Evolutionary conservation across 805 yeast genomes (phyloP).

Genomic region (Wickerhamomyces rabaulensis): DNA sequence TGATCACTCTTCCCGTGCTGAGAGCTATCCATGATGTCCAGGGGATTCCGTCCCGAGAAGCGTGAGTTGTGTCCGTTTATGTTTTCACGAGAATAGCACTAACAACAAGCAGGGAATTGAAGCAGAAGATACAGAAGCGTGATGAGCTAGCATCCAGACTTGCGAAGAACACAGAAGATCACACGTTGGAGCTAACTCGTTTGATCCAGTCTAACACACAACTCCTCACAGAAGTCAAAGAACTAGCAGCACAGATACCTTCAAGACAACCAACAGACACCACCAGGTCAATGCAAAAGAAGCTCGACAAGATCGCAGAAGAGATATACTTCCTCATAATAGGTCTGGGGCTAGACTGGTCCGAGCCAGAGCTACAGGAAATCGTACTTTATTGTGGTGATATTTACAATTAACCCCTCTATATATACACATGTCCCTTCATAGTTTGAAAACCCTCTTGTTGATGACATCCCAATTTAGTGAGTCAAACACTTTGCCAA

Average conservation of each 20-base stretch:
- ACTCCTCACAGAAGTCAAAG: not conserved
- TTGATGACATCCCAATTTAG: constrained; percentile 80
- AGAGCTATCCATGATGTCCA: constrained; percentile 23
- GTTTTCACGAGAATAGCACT: not conserved
- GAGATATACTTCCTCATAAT: constrained; percentile 27
- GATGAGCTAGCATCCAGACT: not conserved
- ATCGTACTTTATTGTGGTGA: constrained; percentile 16
- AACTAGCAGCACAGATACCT: not conserved
- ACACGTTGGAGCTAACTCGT: not conserved
- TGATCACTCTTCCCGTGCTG: constrained; percentile 16
- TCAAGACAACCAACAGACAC: not conserved
- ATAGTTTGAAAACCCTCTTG: constrained; percentile 29
- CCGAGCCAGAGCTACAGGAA: constrained; percentile 20
- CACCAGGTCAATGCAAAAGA: not conserved
- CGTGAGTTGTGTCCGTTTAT: not conserved
- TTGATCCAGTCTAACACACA: not conserved
- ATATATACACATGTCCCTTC: not conserved
- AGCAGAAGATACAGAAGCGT: not conserved
- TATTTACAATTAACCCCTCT: not conserved
- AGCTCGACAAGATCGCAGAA: constrained; percentile 8
- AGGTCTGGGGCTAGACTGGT: constrained; percentile 30
- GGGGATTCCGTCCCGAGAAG: constrained; percentile 16
- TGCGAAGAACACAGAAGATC: not conserved
- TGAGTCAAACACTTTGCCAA: constrained; percentile 69
- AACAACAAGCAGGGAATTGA: not conserved